A percentile compares a stretch with the other conserved stretches of the same genome.
phyloP scores from a whole-genome alignment of 1,284 basidiomycete species.

The Melampsora americana region DNA sequence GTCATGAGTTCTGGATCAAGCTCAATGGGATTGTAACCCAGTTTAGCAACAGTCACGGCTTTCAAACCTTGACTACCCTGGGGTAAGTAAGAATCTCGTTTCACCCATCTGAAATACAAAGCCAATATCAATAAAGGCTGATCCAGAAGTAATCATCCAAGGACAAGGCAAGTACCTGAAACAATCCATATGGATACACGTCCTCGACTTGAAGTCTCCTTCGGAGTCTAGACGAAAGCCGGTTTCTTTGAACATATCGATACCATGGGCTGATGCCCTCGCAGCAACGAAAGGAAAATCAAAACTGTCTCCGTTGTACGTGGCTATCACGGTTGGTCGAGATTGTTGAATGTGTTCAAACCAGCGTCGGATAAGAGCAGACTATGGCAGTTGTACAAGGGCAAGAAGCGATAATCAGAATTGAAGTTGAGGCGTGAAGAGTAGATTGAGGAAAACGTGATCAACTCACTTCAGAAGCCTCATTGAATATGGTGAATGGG shows the following conservation, averaged over 20 bases:
- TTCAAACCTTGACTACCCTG: conserved; percentile 98
- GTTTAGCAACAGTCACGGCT: conserved; percentile 92
- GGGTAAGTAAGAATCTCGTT: conserved; percentile 97
- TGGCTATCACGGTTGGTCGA: conserved; percentile 94
- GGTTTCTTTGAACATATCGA: conserved; percentile 93
- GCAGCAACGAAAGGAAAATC: conserved; percentile 98
- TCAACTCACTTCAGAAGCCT: conserved; percentile 74
- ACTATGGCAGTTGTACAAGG: conserved; percentile 56
- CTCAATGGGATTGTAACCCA: conserved; percentile 96
- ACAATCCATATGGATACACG: conserved; percentile 98
- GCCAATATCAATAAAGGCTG: background rate
- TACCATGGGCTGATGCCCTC: conserved; percentile 78
- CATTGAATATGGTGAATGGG: conserved; percentile 94
- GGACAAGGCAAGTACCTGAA: conserved; percentile 63
- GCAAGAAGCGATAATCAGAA: no score
- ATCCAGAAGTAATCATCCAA: background rate
- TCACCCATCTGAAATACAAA: conserved; percentile 69
- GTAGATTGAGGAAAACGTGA: background rate
- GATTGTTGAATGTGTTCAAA: conserved; percentile 90
- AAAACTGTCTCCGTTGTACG: conserved; percentile 99
- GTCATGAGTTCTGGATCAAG: conserved; percentile 99
- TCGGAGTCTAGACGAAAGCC: conserved; percentile 89
- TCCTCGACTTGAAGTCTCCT: conserved; percentile 89
- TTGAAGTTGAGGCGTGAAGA: background rate
- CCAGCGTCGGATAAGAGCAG: conserved; percentile 76